Evolutionary conservation across 306 rosid genomes (phyloP), one percentile per base, ranked within the genome.

Genomic region (Rubus idaeus): DNA sequence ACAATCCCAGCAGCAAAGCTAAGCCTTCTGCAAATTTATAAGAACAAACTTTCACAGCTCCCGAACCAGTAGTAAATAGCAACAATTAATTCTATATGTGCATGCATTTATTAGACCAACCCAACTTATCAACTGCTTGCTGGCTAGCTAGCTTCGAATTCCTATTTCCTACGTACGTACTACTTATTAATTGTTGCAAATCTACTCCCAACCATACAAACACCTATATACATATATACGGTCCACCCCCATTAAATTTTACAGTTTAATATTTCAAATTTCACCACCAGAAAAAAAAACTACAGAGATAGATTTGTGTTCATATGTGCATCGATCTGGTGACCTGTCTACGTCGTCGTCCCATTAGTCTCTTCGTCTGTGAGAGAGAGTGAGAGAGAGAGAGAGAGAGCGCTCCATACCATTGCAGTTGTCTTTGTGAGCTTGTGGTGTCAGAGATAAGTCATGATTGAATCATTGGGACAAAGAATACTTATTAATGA

Each of bases 381-480:
- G 17, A 9, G 65, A 6, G 20, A 4, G 64, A 57, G 58, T 17
- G 63, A 10, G 37, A 58, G 64, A 58, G 40, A 60, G 40, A 26
- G 41, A 60, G 66, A 26, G 41, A 26, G 45, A 37, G 45, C 7
- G 12, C 3, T 4, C 47, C 5, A 62, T 65, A 76, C 68, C 82
- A 74, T 61, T 73, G 80, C 86, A 78, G 81, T 80, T 90, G 89
- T 89, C 84, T 68, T 74, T 86, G 81, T 61, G 77, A 75, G 72
- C 37, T 63, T n/a, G 44, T 67, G 74, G 50, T 67, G 81, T 78
- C 94, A 83, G 84, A 81, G 4, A n/a, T 39, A 74, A 74, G 92
- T 82, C 83, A 91, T 89, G 94, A 86, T 88, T 89, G 86, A 84
- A 83, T 84, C 89, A 86, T 89, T 81, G 91, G 91, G 85, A 80